Base-by-base conservation (phyloP, 2,329 filamentous ascomycete species). In the Exserohilum rostratum region DNA sequence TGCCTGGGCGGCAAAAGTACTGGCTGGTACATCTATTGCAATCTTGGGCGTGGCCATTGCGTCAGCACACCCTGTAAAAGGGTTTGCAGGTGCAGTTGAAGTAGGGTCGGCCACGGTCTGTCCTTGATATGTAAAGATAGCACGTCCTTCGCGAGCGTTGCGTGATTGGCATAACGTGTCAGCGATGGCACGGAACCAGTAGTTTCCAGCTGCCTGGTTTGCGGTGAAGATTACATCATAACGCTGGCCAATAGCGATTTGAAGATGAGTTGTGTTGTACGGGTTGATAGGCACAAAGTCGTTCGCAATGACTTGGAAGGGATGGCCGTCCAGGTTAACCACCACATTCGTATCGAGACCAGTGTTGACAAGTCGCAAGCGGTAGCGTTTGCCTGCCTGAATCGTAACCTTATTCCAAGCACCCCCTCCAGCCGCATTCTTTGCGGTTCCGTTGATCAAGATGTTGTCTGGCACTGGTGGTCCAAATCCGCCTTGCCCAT, bases 351-450 rank as follows among this genome's bases (percentile, higher is more conserved):
- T 59, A 34, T 71, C 68, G 4, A 72, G 61, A 15, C 70, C 65
- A 6, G 79, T 68, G 71, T 88, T 88, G 66, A 87, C 78, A 48
- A 88, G 77, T 1, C 85, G 82, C 10, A 84, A 77, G 11, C 83
- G 82, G 65, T 88, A 82, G 5, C 70, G 79, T 70, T 79, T 81
- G 47, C 81, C 81, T 3, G 58, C 46, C 20, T 65, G 61, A 6
- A 73, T 61, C 1, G 53, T 65, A 6, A 72, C 68, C 9, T 61
- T 63, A 57, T 67, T 65, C 55, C 72, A 74, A 9, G 60, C 34
- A 18, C 72, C 72, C 17, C 64, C 60, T 27, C 71, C 74, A 18
- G 64, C 62, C 79, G 74, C 18, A 81, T 73, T 35, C 73, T 74
- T 71, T 70, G 81, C 85, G 55, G 84, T 87, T 38, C 87, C 87